Evolutionary conservation across 179 eudicot genomes (phyloP).

Genomic region (Camellia oleifera): DNA sequence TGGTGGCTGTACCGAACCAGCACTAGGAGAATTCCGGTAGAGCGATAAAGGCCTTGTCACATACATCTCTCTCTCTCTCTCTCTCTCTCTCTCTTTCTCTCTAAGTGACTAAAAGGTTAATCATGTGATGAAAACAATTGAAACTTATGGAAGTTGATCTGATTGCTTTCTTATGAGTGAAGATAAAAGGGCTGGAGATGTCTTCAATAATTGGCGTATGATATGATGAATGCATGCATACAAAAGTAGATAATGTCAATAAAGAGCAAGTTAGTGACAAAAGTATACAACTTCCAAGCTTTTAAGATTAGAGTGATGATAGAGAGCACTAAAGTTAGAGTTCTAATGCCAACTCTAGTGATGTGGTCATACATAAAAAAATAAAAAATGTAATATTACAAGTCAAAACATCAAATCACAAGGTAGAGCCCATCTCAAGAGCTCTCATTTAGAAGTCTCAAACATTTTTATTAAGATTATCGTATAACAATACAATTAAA

Average conservation of each 20-base stretch:
- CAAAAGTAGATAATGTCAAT: not conserved
- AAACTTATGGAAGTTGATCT: not conserved
- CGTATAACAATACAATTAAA: not conserved
- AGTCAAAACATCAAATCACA: no score
- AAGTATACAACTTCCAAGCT: not conserved
- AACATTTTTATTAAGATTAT: no score
- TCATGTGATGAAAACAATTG: not conserved
- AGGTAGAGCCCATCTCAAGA: no score
- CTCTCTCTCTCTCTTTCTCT: conserved; percentile 4
- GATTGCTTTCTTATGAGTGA: conserved; percentile 10
- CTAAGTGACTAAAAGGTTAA: not conserved
- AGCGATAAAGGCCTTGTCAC: conserved; percentile 67
- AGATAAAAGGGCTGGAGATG: conserved; percentile 1
- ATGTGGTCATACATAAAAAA: no score
- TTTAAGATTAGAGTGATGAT: not conserved
- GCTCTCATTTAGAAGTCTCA: no score
- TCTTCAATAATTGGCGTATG: conserved; percentile 3
- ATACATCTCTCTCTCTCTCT: conserved; percentile 33
- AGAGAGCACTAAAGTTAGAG: no score
- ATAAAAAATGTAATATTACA: no score
- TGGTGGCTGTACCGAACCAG: conserved; percentile 46
- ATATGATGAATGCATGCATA: not conserved
- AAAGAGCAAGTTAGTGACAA: not conserved
- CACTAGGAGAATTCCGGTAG: conserved; percentile 52
- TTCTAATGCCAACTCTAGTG: no score